Evolutionary conservation across 139 green algal species (phyloP).

Genomic region (Micractinium sp.): DNA sequence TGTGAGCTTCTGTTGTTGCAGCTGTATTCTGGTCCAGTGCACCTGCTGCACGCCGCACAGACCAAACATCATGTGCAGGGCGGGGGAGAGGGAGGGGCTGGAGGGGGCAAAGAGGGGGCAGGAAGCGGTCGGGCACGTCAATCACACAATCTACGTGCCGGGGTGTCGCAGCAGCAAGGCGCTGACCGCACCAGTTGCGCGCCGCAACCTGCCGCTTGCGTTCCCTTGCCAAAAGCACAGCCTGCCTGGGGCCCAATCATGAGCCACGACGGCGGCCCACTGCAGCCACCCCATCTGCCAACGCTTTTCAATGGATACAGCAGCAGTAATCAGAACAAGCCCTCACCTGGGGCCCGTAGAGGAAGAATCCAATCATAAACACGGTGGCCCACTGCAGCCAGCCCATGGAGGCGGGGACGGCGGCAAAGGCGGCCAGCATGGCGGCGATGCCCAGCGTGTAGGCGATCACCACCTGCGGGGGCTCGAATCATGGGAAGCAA

Average conservation of each 20-base stretch:
- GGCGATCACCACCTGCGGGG: conserved; percentile 85
- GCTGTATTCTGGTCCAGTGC: conserved; percentile 15
- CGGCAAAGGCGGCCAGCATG: conserved; percentile 66
- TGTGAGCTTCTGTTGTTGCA: background rate
- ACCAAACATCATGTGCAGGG: conserved; percentile 91
- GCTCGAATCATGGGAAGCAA: background rate
- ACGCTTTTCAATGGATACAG: too few relatives aligned
- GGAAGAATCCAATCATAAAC: conserved; percentile 97
- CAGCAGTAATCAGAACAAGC: too few relatives aligned
- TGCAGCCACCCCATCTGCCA: too few relatives aligned
- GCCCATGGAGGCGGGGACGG: conserved; percentile 65
- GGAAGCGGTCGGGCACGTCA: too few relatives aligned
- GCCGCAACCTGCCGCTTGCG: too few relatives aligned
- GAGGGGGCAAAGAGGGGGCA: background rate
- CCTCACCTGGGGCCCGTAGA: conserved; percentile 84
- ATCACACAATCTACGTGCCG: too few relatives aligned
- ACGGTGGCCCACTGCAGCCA: conserved; percentile 88
- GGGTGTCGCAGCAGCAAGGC: too few relatives aligned
- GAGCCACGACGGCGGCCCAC: too few relatives aligned
- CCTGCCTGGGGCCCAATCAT: too few relatives aligned
- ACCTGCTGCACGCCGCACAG: conserved; percentile 96
- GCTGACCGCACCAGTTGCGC: too few relatives aligned
- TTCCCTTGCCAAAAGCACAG: too few relatives aligned
- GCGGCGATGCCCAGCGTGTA: conserved; percentile 90
- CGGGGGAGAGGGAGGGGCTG: background rate